Conservation (phyloP, 441 rosid genomes). For the Pelargonium cotyledonis region DNA sequence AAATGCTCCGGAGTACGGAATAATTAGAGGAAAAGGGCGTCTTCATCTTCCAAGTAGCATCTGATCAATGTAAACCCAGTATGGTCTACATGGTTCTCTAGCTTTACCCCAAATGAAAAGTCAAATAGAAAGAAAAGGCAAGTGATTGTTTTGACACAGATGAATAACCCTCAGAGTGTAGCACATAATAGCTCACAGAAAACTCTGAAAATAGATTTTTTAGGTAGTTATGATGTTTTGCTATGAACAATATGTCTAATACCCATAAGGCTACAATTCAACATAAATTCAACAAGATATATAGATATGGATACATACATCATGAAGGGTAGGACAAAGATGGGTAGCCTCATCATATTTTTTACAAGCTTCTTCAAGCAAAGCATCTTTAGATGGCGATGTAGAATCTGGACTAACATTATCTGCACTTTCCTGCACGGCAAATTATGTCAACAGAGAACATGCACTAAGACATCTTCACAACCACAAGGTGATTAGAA, state of each 20-base stretch:
- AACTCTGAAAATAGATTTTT: not conserved
- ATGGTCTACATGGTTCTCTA: not conserved
- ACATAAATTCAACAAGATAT: conserved; percentile 18
- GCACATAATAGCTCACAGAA: not conserved
- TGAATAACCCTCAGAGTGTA: not conserved
- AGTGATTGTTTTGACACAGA: not conserved
- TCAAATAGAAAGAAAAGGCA: not conserved
- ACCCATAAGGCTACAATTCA: conserved; percentile 8
- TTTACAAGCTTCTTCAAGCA: conserved; percentile 96
- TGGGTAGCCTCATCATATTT: conserved; percentile 90
- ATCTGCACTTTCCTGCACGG: conserved; percentile 92
- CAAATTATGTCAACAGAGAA: conserved; percentile 20
- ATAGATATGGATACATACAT: conserved; percentile 46
- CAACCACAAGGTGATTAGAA: conserved; percentile 4
- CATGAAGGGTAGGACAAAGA: conserved; percentile 90
- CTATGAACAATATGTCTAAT: not conserved
- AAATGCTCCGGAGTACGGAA: not conserved
- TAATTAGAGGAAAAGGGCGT: not conserved
- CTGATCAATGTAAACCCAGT: not conserved
- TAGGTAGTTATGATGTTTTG: conserved; percentile 10
- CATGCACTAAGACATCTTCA: not conserved
- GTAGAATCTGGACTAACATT: conserved; percentile 83
- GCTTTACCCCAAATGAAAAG: not conserved
- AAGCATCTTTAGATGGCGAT: conserved; percentile 90
- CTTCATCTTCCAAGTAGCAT: conserved; percentile 7